Conservation (phyloP, 768 basidiomycete species). For the Leucocoprinus sp. region DNA sequence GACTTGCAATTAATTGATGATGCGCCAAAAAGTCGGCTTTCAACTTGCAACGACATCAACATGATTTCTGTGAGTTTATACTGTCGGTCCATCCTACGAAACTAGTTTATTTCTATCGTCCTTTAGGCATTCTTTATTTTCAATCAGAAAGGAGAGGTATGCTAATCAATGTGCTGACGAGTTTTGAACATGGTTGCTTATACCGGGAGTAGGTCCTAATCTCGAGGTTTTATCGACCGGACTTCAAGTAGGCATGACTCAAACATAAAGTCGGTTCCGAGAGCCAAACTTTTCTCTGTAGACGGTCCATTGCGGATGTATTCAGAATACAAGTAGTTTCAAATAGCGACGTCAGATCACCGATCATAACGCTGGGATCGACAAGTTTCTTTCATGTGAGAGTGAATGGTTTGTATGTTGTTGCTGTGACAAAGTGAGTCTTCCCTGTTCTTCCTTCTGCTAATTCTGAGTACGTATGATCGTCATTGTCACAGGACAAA, state of each 20-base stretch:
- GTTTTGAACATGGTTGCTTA: not conserved
- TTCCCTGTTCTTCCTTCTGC: not conserved
- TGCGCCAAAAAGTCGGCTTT: no score
- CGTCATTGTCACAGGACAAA: constrained; percentile 58
- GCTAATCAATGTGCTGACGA: no score
- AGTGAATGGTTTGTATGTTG: constrained; percentile 90
- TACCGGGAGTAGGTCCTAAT: constrained; percentile 61
- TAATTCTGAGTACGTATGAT: not conserved
- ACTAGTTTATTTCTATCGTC: not conserved
- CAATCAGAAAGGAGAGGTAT: constrained; percentile 99
- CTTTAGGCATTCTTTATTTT: constrained; percentile 96
- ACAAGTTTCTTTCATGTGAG: constrained; percentile 99
- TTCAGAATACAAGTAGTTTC: constrained; percentile 99
- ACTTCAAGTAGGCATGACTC: constrained; percentile 72
- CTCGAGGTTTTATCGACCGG: constrained; percentile 90
- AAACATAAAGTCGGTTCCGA: no score
- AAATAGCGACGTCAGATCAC: constrained; percentile 92
- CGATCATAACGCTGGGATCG: constrained; percentile 94
- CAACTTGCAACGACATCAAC: no score
- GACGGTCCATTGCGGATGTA: constrained; percentile 94
- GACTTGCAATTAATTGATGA: no score
- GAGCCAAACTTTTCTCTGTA: constrained; percentile 21
- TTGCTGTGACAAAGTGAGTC: constrained; percentile 89
- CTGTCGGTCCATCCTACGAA: no score
- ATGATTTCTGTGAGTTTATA: no score